Evolutionary conservation across 177 flowering plant genomes (phyloP).

Genomic region (Vitis hybrid): DNA sequence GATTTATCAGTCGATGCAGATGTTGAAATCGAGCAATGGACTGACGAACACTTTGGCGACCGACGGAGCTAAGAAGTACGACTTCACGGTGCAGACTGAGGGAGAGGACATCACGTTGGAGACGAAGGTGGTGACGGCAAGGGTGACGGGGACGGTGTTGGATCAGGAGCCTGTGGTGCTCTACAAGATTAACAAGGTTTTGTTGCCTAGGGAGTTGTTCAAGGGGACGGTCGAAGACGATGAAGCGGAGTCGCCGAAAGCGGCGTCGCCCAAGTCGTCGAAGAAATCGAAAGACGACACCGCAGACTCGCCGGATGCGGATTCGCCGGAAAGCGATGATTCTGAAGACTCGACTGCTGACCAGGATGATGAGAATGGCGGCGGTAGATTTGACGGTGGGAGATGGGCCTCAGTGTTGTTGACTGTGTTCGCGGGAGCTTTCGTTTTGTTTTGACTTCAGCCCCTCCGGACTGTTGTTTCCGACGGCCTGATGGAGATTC

Average conservation of each 20-base stretch:
- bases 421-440: constrained; percentile 25
- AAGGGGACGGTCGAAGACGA: constrained; percentile 17
- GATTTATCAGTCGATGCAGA: constrained; percentile 47
- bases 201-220: constrained; percentile 48
- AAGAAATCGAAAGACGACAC: neutral
- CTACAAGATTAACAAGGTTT: constrained; percentile 45
- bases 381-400: constrained; percentile 10
- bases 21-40: constrained; percentile 56
- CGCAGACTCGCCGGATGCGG: neutral
- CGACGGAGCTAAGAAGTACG: constrained; percentile 47
- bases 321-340: constrained; percentile 11
- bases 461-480: neutral
- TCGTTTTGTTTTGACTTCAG: neutral
- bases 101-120: constrained; percentile 53
- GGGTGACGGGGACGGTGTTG: constrained; percentile 40
- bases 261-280: constrained; percentile 1
- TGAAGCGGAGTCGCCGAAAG: constrained; percentile 16
- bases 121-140: constrained; percentile 56
- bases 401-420: constrained; percentile 14
- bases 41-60: constrained; percentile 56
- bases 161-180: constrained; percentile 57
- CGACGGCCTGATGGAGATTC: neutral
- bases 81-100: constrained; percentile 49
- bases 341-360: constrained; percentile 23
- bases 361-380: constrained; percentile 17